Conservation (phyloP, 192 early-diverging fungal species). For the Pilobolus umbonatus region DNA sequence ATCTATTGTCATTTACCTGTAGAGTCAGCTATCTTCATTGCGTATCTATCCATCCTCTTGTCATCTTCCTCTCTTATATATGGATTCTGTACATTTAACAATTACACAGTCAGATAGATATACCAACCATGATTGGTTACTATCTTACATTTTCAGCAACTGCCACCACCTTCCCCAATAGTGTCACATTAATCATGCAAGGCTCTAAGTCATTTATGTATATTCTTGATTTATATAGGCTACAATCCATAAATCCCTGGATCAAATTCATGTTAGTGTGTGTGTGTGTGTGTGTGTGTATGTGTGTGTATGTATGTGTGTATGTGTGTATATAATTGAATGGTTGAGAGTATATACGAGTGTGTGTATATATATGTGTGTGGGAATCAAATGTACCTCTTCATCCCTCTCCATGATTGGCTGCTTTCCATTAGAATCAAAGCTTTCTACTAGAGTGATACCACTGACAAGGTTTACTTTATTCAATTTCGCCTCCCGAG, state of each 20-base stretch:
- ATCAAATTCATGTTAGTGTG: not conserved
- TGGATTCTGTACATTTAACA: conserved; percentile 12
- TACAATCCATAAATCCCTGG: conserved; percentile 25
- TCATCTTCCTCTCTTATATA: conserved; percentile 1
- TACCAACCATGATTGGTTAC: not conserved
- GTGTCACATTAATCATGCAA: conserved; percentile 22
- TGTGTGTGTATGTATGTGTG: not conserved
- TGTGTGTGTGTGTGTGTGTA: not conserved
- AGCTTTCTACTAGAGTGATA: not conserved
- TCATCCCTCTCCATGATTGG: conserved; percentile 10
- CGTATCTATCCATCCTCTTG: conserved; percentile 20
- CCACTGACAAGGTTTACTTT: conserved; percentile 7
- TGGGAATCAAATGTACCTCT: no score
- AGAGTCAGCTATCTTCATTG: conserved; percentile 21
- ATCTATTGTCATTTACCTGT: conserved; percentile 9
- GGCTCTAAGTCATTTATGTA: conserved; percentile 6
- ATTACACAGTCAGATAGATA: not conserved
- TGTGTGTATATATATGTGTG: no score
- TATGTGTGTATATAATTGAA: no score
- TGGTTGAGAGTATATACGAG: no score
- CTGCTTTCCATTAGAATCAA: not conserved
- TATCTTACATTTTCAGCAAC: conserved; percentile 24
- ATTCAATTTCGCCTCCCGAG: conserved; percentile 3
- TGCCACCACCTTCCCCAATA: conserved; percentile 16
- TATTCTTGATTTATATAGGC: not conserved